Evolutionary conservation across 2,329 filamentous ascomycete genomes (phyloP).

Genomic region (Diaporthe humulicola): DNA sequence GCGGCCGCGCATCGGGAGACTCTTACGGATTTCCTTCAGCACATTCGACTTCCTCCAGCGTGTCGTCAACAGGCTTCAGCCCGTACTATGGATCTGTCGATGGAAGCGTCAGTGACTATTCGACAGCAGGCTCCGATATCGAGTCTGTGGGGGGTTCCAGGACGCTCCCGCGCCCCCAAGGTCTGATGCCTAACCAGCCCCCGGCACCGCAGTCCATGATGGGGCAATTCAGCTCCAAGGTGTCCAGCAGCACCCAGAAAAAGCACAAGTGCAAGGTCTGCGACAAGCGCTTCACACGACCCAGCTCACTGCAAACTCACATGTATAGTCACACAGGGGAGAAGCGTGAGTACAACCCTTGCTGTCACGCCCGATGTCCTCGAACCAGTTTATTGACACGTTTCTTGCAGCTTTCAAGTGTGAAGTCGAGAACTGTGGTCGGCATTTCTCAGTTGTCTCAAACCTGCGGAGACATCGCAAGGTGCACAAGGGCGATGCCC

Average conservation of each 20-base stretch:
- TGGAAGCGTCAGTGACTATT: conserved; percentile 87
- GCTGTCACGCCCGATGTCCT: not conserved
- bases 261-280: conserved; percentile 99
- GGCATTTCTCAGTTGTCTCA: conserved; percentile 97
- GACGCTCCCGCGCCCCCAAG: conserved; percentile 85
- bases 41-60: conserved; percentile 89
- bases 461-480: conserved; percentile 96
- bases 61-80: conserved; percentile 86
- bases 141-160: conserved; percentile 80
- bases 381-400: conserved; percentile 34
- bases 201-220: conserved; percentile 97
- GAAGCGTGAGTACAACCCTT: conserved; percentile 81
- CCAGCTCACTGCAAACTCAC: conserved; percentile 94
- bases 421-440: conserved; percentile 93
- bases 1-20: conserved; percentile 80
- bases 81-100: conserved; percentile 89
- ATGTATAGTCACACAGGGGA: conserved; percentile 99
- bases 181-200: conserved; percentile 69
- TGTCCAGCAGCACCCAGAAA: conserved; percentile 95
- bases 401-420: conserved; percentile 83
- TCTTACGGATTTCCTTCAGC: conserved; percentile 92
- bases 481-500: conserved; percentile 86
- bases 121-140: conserved; percentile 88
- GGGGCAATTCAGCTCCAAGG: conserved; percentile 97
- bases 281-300: conserved; percentile 96